Evolutionary conservation across 2,329 filamentous ascomycete genomes (phyloP).

Genomic region (Ophiosphaerella korrae): DNA sequence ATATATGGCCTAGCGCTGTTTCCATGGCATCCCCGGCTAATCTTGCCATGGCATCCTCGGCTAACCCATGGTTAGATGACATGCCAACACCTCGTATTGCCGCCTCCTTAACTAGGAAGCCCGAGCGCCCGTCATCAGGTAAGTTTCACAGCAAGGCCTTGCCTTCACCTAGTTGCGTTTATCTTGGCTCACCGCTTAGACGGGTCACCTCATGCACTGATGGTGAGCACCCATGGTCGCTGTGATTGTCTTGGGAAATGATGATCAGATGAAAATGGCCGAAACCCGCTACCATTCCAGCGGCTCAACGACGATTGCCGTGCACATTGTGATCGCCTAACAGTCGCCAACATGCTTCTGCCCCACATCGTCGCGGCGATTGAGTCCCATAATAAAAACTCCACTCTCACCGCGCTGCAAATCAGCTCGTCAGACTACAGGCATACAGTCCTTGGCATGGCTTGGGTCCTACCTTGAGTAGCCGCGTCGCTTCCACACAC

Average conservation of each 20-base stretch:
- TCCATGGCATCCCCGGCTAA: no score
- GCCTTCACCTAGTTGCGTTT: neutral
- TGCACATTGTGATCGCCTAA: neutral
- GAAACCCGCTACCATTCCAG: neutral
- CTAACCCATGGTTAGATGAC: no score
- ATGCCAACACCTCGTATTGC: no score
- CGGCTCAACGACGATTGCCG: neutral
- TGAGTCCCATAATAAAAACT: neutral
- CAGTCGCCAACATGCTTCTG: neutral
- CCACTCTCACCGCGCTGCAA: neutral
- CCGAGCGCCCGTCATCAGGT: neutral
- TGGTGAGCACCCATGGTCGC: neutral
- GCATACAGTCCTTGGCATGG: neutral
- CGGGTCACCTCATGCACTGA: neutral
- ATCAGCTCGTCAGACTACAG: neutral
- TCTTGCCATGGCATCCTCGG: no score
- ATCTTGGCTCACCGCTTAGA: neutral
- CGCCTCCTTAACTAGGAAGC: neutral
- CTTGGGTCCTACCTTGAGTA: constrained; percentile 1
- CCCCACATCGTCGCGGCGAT: neutral
- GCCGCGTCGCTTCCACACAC: neutral
- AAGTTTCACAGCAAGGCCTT: neutral
- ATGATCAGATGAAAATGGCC: neutral
- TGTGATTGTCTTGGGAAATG: neutral
- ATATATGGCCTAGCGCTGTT: no score